phyloP scores from a whole-genome alignment of 306 rosid species.

The Lablab purpureus region DNA sequence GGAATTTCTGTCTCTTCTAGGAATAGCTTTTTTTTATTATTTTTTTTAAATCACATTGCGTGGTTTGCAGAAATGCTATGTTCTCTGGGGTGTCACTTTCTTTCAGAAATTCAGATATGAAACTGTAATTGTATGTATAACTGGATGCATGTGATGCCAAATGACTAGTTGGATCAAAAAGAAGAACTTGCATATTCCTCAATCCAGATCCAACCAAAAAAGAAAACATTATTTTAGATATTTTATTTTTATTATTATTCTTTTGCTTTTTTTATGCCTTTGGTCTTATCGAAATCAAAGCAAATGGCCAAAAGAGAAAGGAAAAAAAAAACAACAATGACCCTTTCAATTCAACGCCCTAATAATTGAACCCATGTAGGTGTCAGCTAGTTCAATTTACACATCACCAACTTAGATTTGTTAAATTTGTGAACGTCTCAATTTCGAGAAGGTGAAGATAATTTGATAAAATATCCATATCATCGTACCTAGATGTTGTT shows the following conservation, averaged over 20 bases:
- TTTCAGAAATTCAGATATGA: conserved; percentile 10
- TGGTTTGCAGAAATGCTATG: too few species aligned
- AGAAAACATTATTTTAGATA: neutral
- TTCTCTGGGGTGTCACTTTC: conserved; percentile 41
- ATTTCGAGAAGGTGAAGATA: neutral
- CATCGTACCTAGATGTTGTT: conserved; percentile 16
- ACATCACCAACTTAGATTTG: neutral
- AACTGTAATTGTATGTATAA: conserved; percentile 30
- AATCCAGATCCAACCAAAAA: conserved; percentile 31
- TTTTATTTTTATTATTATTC: neutral
- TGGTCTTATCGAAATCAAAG: conserved; percentile 43
- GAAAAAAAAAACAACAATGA: conserved; percentile 11
- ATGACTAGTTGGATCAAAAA: conserved; percentile 14
- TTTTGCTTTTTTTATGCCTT: conserved; percentile 10
- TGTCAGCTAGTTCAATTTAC: conserved; percentile 24
- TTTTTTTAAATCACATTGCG: too few species aligned
- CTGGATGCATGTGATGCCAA: conserved; percentile 49
- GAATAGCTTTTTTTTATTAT: too few species aligned
- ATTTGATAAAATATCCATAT: conserved; percentile 31
- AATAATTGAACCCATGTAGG: conserved; percentile 36
- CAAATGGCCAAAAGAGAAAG: conserved; percentile 29
- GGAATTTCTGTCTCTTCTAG: neutral
- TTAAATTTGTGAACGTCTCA: neutral
- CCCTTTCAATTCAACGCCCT: conserved; percentile 43
- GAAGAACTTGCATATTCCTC: conserved; percentile 36